Evolutionary conservation across 768 basidiomycete genomes (phyloP), one percentile per base, ranked within the genome.

Genomic region (Xerocomus brunneocitrinus): DNA sequence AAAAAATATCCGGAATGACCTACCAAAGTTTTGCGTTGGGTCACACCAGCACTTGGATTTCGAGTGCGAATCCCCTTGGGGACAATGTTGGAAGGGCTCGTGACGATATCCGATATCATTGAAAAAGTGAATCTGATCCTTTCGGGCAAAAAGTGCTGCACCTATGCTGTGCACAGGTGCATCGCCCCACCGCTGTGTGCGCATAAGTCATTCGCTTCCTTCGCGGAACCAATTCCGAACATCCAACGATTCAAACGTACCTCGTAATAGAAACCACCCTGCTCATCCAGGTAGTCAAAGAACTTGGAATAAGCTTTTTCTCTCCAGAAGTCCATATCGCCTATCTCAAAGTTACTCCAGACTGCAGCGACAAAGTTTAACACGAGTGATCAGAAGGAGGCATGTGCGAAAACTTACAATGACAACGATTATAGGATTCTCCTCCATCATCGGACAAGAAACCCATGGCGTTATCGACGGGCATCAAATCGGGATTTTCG

Each of bases 181-280:
- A 65, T 92, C 91, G 28, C 91, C 91, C 89, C 88, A 88, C 38
- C 86, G 77, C 79, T 88, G 49, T 31, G 6, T 28, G 32, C 19
- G 27, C 27, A 25, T 32, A 16, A 49, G 42, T 39, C 22, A 43
- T 46, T 19, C 10, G 35, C 52, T 6, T 38, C 35, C 35, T 44
- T 38, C 30, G 35, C 10, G 36, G 3, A 5, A n/a, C 24, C 32
- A 30, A 19, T 10, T 52, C 9, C 10, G 31, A 32, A 32, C 12
- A 32, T 32, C 31, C 12, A 30, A 46, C 35, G 6, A 57, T 48
- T 25, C 13, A 10, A 31, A 65, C 73, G 9, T 28, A 87, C 87
- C 83, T 93, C 91, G 62, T 93, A 94, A 73, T 94, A 94, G 71
- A 95, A 93, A 5, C 93, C 93, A 36, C 93, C 93, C 44, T 82